Evolutionary conservation across 352 stramenopile genomes (phyloP).

Genomic region (Phytophthora litchii): DNA sequence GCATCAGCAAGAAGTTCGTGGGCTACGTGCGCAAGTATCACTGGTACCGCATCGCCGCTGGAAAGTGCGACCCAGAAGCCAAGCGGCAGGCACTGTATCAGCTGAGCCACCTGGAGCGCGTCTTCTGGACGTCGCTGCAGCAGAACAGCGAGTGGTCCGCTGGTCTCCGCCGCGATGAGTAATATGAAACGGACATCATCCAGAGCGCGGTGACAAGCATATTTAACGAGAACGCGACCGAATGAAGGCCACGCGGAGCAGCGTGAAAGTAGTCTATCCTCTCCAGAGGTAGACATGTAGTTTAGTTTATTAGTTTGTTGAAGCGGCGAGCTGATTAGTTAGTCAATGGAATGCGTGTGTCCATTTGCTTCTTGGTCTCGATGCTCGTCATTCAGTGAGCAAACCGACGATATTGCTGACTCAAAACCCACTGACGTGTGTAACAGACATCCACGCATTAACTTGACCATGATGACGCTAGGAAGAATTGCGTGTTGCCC

Average conservation of each 20-base stretch:
- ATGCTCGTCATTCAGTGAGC: no score
- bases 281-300: constrained; percentile 14
- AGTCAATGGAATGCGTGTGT: constrained; percentile 5
- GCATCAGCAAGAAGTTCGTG: constrained; percentile 93
- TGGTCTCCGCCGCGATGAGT: constrained; percentile 26
- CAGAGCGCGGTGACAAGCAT: constrained; percentile 12
- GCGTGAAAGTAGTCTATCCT: constrained; percentile 3
- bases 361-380: background rate
- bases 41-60: constrained; percentile 78
- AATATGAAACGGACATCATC: constrained; percentile 7
- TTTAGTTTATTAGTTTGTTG: constrained; percentile 5
- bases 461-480: no score
- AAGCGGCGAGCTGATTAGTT: background rate
- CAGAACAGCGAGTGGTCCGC: constrained; percentile 60
- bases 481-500: no score
- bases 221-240: constrained; percentile 34
- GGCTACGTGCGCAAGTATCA: constrained; percentile 90
- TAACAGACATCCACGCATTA: no score
- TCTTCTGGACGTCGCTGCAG: constrained; percentile 69
- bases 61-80: constrained; percentile 60
- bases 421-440: no score
- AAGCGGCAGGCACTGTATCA: constrained; percentile 48
- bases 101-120: constrained; percentile 54
- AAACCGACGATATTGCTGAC: background rate
- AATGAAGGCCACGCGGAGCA: constrained; percentile 19